Percentiles rank a stretch among this genome's conserved stretches.
phyloP scores from a whole-genome alignment of 2,329 filamentous ascomycete genomes.

The Aspergillus niger region DNA sequence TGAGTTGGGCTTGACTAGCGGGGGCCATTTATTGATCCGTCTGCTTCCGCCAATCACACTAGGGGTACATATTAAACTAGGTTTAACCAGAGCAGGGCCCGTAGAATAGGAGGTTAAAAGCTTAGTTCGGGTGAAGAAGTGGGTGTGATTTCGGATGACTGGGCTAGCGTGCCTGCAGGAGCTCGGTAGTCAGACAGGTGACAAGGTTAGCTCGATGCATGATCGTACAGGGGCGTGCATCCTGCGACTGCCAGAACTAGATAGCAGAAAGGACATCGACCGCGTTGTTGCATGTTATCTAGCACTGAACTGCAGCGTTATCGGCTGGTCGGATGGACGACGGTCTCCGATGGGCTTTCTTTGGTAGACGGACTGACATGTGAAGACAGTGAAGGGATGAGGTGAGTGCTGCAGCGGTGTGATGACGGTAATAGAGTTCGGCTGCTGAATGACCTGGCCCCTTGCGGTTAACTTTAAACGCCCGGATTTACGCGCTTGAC shows the following conservation, averaged over 20 bases:
- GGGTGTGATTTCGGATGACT: not conserved
- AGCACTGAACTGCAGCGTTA: not conserved
- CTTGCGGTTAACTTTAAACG: not conserved
- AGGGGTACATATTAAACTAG: not conserved
- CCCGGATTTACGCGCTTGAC: not conserved
- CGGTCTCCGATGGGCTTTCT: not conserved
- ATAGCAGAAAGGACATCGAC: not conserved
- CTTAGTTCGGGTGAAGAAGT: not conserved
- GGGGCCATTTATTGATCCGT: not conserved
- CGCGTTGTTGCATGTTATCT: not conserved
- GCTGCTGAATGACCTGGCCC: not conserved
- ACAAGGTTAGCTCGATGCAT: not conserved
- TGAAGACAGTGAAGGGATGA: not conserved
- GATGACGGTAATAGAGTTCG: not conserved
- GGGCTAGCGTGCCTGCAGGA: not conserved
- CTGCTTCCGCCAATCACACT: not conserved
- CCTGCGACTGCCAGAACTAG: not conserved
- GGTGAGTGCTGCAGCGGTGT: not conserved
- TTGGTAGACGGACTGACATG: not conserved
- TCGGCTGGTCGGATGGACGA: not conserved
- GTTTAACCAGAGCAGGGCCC: not conserved
- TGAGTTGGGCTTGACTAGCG: not conserved
- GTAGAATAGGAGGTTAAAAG: not conserved
- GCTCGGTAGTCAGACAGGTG: not conserved
- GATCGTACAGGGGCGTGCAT: not conserved